A percentile compares a stretch with the other conserved stretches of the same genome.
phyloP scores from a whole-genome alignment of 163 green algal species.

The Coccomyxa subellipsoidea region DNA sequence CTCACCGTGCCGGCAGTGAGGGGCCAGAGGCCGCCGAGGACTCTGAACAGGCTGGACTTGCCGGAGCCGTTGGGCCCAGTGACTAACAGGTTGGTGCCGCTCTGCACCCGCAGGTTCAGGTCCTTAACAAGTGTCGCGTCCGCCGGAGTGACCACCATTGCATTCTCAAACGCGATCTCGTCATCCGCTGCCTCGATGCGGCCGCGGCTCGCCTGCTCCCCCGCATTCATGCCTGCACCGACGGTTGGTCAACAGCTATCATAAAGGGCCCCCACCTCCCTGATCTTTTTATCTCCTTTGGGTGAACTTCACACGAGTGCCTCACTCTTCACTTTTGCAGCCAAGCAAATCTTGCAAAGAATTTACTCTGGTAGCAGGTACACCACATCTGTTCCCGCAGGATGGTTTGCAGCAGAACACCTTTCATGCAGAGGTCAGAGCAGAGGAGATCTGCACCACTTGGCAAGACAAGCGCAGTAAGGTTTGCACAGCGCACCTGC shows the following conservation, averaged over 20 bases:
- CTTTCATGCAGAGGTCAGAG: too few species aligned
- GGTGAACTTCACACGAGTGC: too few species aligned
- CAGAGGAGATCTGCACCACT: too few species aligned
- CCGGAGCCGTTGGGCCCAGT: slow-evolving; percentile 56
- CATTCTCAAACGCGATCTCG: slow-evolving; percentile 69
- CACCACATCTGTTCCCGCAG: too few species aligned
- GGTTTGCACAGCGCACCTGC: too few species aligned
- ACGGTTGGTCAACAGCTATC: neutral
- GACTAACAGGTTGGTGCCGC: slow-evolving; percentile 71
- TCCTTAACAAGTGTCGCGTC: slow-evolving; percentile 35
- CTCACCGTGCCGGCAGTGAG: slow-evolving; percentile 52
- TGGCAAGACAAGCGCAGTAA: too few species aligned
- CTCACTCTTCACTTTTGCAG: too few species aligned
- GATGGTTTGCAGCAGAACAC: too few species aligned
- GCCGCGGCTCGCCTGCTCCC: neutral
- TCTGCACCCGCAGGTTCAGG: slow-evolving; percentile 54
- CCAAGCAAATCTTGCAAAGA: too few species aligned
- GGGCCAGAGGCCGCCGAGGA: slow-evolving; percentile 80
- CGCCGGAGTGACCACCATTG: slow-evolving; percentile 66
- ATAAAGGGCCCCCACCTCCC: too few species aligned
- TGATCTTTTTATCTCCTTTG: too few species aligned
- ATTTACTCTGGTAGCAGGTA: too few species aligned
- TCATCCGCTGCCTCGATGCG: slow-evolving; percentile 34
- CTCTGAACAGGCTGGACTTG: slow-evolving; percentile 78
- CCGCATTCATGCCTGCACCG: slow-evolving; percentile 14